Conservation (phyloP, 768 basidiomycete species). For the Podaxis sp. region DNA sequence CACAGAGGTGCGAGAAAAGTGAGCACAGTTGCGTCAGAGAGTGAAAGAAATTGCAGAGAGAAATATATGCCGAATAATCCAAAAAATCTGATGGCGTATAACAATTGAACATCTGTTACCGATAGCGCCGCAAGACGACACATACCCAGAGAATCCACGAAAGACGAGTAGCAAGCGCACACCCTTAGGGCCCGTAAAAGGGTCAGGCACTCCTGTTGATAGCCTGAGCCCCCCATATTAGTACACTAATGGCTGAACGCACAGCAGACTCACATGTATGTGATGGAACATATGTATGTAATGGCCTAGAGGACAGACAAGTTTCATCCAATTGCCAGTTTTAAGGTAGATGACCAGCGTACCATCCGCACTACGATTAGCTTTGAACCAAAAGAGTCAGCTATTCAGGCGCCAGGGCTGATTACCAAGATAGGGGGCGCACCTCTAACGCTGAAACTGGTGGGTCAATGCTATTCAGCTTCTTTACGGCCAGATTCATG, state of each 20-base stretch:
- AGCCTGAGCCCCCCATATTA: constrained; percentile 32
- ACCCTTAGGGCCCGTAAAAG: constrained; percentile 67
- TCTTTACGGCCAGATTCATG: constrained; percentile 25
- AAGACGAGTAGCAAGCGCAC: constrained; percentile 56
- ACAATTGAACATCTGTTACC: not conserved
- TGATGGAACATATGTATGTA: constrained; percentile 18
- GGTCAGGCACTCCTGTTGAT: constrained; percentile 46
- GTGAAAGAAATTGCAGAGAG: constrained; percentile 69
- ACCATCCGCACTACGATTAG: constrained; percentile 21
- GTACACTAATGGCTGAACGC: no score
- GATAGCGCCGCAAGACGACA: not conserved
- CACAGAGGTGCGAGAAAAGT: constrained; percentile 72
- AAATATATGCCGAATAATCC: constrained; percentile 71
- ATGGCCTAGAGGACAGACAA: constrained; percentile 10
- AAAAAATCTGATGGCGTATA: constrained; percentile 52
- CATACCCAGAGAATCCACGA: constrained; percentile 67
- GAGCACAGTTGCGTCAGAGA: constrained; percentile 78
- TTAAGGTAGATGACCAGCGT: not conserved
- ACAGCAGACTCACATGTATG: constrained; percentile 16
- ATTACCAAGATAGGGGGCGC: not conserved
- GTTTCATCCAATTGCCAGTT: not conserved
- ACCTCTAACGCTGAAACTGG: constrained; percentile 25
- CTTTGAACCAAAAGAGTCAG: not conserved
- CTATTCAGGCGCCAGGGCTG: not conserved
- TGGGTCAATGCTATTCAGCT: constrained; percentile 24